These are phyloP conservation scores for Dentipellis fragilis DNA, from an alignment of 768 basidiomycete species.

Conservation along the genomic window DNA sequence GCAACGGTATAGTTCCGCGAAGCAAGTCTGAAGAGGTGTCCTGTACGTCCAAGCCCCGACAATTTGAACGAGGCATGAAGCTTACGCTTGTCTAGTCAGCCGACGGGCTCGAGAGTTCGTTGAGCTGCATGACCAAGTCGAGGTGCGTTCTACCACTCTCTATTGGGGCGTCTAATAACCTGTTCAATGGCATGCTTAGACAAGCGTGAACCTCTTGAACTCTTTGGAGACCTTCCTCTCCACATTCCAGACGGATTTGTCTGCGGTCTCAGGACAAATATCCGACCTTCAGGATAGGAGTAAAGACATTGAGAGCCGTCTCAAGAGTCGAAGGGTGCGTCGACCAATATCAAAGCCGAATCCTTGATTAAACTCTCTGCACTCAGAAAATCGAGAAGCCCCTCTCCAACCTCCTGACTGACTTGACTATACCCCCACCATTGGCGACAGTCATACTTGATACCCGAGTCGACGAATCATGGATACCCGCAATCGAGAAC, in stretches of 20 bases:
- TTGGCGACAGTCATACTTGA: conserved; percentile 75
- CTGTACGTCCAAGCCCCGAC: too few relatives aligned
- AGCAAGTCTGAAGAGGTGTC: too few relatives aligned
- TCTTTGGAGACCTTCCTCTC: conserved; percentile 87
- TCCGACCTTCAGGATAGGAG: conserved; percentile 87
- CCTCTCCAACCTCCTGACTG: conserved; percentile 67
- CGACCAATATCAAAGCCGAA: background rate
- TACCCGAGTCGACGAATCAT: conserved; percentile 76
- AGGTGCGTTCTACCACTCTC: conserved; percentile 33
- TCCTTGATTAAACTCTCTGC: background rate
- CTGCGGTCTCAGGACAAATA: conserved; percentile 93
- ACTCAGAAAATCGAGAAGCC: conserved; percentile 80
- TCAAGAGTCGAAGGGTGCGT: conserved; percentile 76
- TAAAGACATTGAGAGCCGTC: conserved; percentile 79
- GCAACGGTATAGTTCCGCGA: too few relatives aligned
- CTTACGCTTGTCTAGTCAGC: conserved; percentile 18
- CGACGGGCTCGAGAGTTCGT: conserved; percentile 56
- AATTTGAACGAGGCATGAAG: too few relatives aligned
- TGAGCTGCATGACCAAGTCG: conserved; percentile 86
- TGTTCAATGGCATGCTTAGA: conserved; percentile 33
- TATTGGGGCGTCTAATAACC: background rate
- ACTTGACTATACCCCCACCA: conserved; percentile 74
- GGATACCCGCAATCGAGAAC: conserved; percentile 74
- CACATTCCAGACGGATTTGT: conserved; percentile 90
- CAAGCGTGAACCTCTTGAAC: conserved; percentile 76